These are phyloP conservation scores for Metschnikowia cubensis DNA, from an alignment of 805 yeast genomes.

Conservation along the genomic window DNA sequence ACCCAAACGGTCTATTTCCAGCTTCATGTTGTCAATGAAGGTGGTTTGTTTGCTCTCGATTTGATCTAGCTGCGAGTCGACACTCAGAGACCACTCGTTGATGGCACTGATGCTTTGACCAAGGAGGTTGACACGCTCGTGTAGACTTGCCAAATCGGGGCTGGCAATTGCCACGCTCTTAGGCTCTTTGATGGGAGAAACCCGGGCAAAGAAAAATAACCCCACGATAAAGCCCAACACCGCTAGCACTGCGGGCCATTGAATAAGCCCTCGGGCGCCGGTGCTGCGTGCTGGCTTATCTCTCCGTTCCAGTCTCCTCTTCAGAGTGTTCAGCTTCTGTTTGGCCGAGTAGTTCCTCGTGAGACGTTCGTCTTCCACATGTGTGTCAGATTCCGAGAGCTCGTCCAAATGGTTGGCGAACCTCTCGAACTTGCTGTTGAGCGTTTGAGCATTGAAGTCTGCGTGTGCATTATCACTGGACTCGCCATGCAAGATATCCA, in stretches of 20 bases:
- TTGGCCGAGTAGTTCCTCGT: not conserved
- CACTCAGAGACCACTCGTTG: constrained; percentile 13
- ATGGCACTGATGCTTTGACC: constrained; percentile 14
- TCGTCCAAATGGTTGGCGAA: constrained; percentile 14
- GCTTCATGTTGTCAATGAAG: constrained; percentile 11
- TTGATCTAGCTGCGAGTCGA: constrained; percentile 20
- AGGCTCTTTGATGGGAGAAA: not conserved
- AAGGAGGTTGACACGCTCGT: constrained; percentile 10
- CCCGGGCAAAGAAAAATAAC: not conserved
- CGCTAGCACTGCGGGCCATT: not conserved
- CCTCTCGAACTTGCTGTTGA: constrained; percentile 18
- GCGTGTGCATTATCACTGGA: constrained; percentile 3
- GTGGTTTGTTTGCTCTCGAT: constrained; percentile 17
- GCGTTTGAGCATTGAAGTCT: constrained; percentile 4
- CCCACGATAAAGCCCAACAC: constrained; percentile 7
- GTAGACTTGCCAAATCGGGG: constrained; percentile 5
- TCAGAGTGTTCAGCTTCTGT: not conserved
- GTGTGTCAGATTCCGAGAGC: constrained; percentile 9
- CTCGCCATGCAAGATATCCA: constrained; percentile 8
- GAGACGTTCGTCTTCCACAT: constrained; percentile 10
- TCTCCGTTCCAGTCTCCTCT: not conserved
- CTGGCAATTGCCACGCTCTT: not conserved
- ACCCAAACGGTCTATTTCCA: constrained; percentile 18
- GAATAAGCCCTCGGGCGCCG: not conserved
- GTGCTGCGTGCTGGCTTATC: not conserved